Conservation (phyloP, 345 rosid genomes). For the Nasturtium officinale region DNA sequence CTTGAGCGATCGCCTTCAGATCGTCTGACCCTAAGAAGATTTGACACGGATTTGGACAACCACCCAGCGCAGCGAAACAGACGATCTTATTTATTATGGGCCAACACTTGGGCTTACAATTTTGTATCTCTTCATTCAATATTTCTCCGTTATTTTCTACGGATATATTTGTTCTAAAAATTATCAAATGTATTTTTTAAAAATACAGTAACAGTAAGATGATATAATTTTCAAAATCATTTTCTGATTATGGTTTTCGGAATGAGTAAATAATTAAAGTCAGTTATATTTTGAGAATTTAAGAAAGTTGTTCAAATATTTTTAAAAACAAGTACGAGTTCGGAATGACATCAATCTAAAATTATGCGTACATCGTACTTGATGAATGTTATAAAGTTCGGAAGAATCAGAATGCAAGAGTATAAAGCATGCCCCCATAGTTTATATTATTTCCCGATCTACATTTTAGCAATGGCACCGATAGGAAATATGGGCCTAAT, state of each 20-base stretch:
- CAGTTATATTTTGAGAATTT: not conserved
- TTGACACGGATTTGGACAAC: conserved; percentile 28
- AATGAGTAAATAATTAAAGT: not conserved
- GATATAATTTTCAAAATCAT: not conserved
- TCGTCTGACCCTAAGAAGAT: conserved; percentile 37
- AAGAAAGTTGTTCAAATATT: not conserved
- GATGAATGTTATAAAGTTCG: not conserved
- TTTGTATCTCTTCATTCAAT: not conserved
- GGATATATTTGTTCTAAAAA: not conserved
- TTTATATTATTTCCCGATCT: not conserved
- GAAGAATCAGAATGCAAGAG: too few species aligned
- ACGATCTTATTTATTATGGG: conserved; percentile 23
- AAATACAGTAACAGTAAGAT: not conserved
- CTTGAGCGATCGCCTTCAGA: conserved; percentile 37
- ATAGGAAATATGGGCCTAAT: conserved; percentile 2
- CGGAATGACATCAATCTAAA: too few species aligned
- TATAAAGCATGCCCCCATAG: not conserved
- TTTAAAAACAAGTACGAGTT: too few species aligned
- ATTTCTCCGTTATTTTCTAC: not conserved
- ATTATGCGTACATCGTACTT: too few species aligned
- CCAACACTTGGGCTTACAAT: conserved; percentile 5
- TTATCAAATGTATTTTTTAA: not conserved
- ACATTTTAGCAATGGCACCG: too few species aligned
- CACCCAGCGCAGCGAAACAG: conserved; percentile 20
- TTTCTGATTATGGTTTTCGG: too few species aligned